Base-by-base conservation (phyloP, 257 asterid genomes). In the Linaria vulgaris region DNA sequence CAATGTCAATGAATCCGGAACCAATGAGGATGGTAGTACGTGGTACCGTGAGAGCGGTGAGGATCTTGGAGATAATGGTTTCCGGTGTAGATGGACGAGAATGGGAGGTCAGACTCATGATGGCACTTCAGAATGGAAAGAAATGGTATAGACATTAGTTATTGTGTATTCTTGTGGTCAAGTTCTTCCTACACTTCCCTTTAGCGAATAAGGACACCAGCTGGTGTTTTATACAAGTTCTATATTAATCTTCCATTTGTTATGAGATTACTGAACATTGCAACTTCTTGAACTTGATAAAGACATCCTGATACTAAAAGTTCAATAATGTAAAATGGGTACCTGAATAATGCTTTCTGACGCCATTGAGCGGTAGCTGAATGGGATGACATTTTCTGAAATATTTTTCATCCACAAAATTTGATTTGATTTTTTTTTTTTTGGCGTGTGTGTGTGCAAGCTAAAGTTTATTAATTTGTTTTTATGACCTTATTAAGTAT, bases 31-130 rank as follows among this genome's bases (percentile, higher is more conserved):
- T 76, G 96, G 89, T 0, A 90, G 96, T 66, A 84, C 88, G 9
- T 94, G 99, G 97, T 84, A 73, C 50, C 85, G 89, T 45, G 97
- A 94, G 75, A 86, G 91, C 79, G 88, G 92, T 19, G 96, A 90
- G 75, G 99, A 94, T 72, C 81, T 88, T 59, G 97, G 95, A 63
- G 97, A 85, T 44, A 94, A 94, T 62, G 99, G 99, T 19, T 88
- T 77, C 71, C 76, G 95, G 73, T 88, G 97, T 80, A 88, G 97
- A 70, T 94, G 97, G 97, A 78, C 91, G 24, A 82, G 80, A 60
- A 94, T 94, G 99, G 95, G 96, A 65, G 99, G 99, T 68, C 86
- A 86, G 68, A 85, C 79, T 76, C 69, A 76, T 50, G 97, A 87
- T 56, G 75, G 80, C 58, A 71, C 92, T 61, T 87, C 95, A 19